Conservation (phyloP, 371 early-diverging fungal species). For the Mortierella sp. region DNA sequence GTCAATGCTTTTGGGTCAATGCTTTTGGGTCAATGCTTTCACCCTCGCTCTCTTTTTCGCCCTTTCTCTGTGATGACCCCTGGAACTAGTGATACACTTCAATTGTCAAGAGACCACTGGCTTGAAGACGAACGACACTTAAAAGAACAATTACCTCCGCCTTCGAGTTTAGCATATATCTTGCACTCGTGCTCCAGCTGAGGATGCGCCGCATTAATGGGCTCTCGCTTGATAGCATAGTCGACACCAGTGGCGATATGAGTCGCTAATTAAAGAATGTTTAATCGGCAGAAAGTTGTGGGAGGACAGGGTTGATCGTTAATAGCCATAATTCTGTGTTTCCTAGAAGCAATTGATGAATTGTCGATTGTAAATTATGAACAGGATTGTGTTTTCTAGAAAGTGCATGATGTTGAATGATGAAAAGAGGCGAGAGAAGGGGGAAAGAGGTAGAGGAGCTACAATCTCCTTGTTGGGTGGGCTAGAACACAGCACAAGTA, state of each 20-base stretch:
- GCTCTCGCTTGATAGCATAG: slow-evolving; percentile 72
- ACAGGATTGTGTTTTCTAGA: not conserved
- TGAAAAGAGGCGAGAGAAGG: not conserved
- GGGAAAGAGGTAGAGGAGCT: not conserved
- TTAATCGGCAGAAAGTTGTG: slow-evolving; percentile 14
- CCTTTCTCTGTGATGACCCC: not conserved
- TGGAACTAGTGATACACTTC: not conserved
- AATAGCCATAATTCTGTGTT: not conserved
- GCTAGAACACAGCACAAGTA: not conserved
- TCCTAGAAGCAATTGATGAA: not conserved
- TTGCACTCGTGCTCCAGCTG: slow-evolving; percentile 68
- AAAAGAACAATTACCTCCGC: slow-evolving; percentile 63
- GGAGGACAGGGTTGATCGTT: not conserved
- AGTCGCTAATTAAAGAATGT: slow-evolving; percentile 53
- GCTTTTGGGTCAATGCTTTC: not conserved
- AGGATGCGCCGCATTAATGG: slow-evolving; percentile 60
- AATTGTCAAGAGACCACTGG: not conserved
- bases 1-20: slow-evolving; percentile 6
- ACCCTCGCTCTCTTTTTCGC: not conserved
- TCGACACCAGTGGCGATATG: slow-evolving; percentile 61
- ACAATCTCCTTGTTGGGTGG: not conserved
- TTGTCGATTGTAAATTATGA: not conserved
- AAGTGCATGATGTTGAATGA: not conserved
- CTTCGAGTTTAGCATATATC: slow-evolving; percentile 65
- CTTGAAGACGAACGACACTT: not conserved